Percentiles rank a stretch among this genome's conserved stretches.
Conservation (phyloP, 164 flowering plant genomes). For the Piper longum region DNA sequence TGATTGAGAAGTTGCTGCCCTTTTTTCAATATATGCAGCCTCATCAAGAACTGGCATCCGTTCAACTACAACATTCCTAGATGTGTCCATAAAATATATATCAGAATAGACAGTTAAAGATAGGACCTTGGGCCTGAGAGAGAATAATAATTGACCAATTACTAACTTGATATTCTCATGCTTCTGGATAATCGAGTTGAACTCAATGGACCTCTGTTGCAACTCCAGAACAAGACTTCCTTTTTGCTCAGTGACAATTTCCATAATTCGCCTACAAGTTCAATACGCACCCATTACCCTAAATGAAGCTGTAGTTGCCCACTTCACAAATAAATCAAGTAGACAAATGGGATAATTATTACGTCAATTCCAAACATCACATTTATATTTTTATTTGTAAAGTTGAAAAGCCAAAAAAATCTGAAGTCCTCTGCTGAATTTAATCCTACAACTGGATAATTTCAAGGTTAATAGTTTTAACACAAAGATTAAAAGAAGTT, state of each 20-base stretch:
- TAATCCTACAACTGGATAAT: too few relatives aligned
- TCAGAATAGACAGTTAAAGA: neutral
- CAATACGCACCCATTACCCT: too few relatives aligned
- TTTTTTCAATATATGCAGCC: slow-evolving; percentile 66
- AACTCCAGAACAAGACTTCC: slow-evolving; percentile 84
- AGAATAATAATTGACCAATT: neutral
- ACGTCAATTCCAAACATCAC: too few relatives aligned
- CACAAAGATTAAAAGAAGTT: too few relatives aligned
- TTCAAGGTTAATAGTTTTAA: too few relatives aligned
- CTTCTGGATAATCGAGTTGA: slow-evolving; percentile 66
- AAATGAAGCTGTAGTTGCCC: too few relatives aligned
- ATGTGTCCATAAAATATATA: slow-evolving; percentile 1
- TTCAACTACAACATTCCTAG: slow-evolving; percentile 75
- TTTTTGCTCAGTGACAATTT: slow-evolving; percentile 45
- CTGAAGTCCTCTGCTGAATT: too few relatives aligned
- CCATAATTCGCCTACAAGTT: slow-evolving; percentile 56
- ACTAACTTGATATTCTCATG: slow-evolving; percentile 81
- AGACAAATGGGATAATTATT: too few relatives aligned
- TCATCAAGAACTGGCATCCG: slow-evolving; percentile 99
- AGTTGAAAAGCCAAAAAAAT: too few relatives aligned
- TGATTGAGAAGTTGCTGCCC: slow-evolving; percentile 55
- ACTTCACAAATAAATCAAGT: too few relatives aligned
- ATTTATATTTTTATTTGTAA: too few relatives aligned
- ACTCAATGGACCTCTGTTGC: slow-evolving; percentile 94
- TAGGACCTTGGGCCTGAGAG: neutral